Evolutionary conservation across 2,329 filamentous ascomycete species (phyloP).

Genomic region (Phoma sp.): DNA sequence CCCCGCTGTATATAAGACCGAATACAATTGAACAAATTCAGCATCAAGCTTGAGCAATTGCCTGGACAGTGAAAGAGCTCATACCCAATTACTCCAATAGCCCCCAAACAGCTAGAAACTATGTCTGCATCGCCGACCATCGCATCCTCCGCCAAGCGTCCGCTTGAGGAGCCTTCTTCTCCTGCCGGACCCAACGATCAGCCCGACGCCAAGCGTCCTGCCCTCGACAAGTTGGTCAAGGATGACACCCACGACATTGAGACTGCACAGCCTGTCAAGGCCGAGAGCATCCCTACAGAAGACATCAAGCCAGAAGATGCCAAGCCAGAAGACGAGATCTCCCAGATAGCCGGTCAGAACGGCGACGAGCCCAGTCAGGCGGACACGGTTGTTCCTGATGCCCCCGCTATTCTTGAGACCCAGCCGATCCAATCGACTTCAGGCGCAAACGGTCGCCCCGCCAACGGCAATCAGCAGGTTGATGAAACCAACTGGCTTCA

Average conservation of each 20-base stretch:
- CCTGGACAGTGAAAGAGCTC: constrained; percentile 41
- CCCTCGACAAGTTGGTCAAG: constrained; percentile 88
- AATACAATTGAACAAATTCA: constrained; percentile 49
- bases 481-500: constrained; percentile 98
- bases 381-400: constrained; percentile 74
- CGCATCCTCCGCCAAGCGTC: constrained; percentile 78
- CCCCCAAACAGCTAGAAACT: constrained; percentile 35
- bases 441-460: constrained; percentile 58
- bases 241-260: constrained; percentile 64
- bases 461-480: constrained; percentile 61
- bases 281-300: constrained; percentile 41
- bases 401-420: constrained; percentile 55
- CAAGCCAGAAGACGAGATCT: constrained; percentile 29
- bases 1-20: constrained; percentile 70
- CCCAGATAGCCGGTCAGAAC: constrained; percentile 49
- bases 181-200: constrained; percentile 90
- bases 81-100: constrained; percentile 25
- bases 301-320: constrained; percentile 38
- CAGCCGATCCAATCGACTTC: constrained; percentile 66
- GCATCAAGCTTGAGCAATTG: constrained; percentile 34
- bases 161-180: constrained; percentile 94
- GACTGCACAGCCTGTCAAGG: constrained; percentile 44
- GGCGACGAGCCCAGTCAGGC: constrained; percentile 67
- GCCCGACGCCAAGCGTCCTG: constrained; percentile 95
- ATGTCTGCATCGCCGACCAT: constrained; percentile 57